Percentiles rank a stretch among this genome's conserved stretches.
phyloP scores from a whole-genome alignment of 352 stramenopile genomes.

The Phytophthora cryptogea region DNA sequence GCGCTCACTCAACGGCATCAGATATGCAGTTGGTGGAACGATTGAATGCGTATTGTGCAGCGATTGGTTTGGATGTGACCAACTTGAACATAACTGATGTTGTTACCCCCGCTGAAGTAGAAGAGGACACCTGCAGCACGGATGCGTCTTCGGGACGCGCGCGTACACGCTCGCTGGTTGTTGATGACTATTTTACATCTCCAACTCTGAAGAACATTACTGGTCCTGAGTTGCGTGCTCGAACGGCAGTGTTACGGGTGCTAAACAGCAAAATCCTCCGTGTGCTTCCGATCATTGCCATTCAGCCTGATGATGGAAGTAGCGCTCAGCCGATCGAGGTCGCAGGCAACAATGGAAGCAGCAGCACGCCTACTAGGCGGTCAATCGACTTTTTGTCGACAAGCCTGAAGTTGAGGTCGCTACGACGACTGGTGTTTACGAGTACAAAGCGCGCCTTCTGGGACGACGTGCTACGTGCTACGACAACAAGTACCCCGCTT shows the following conservation, averaged over 20 bases:
- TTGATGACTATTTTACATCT: constrained; percentile 76
- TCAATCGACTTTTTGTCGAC: constrained; percentile 68
- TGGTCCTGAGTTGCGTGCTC: constrained; percentile 84
- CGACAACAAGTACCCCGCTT: constrained; percentile 95
- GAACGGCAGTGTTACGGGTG: constrained; percentile 91
- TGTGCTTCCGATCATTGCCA: constrained; percentile 80
- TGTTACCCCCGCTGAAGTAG: constrained; percentile 41
- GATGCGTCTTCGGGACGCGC: constrained; percentile 18
- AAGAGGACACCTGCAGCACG: constrained; percentile 13
- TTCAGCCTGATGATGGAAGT: constrained; percentile 62
- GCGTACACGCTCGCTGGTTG: constrained; percentile 52
- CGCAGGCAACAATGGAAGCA: constrained; percentile 3
- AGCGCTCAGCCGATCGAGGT: constrained; percentile 62
- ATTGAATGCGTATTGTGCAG: constrained; percentile 81
- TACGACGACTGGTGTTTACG: constrained; percentile 87
- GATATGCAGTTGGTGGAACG: constrained; percentile 89
- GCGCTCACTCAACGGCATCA: constrained; percentile 55
- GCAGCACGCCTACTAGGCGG: constrained; percentile 15
- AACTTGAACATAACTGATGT: constrained; percentile 80
- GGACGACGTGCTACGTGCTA: constrained; percentile 93
- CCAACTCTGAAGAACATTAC: constrained; percentile 61
- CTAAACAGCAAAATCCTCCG: constrained; percentile 92
- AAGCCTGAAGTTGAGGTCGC: constrained; percentile 71
- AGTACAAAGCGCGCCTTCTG: constrained; percentile 95
- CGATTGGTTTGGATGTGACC: constrained; percentile 78